Evolutionary conservation across 2,329 filamentous ascomycete species (phyloP).

Genomic region (Colletotrichum horii): DNA sequence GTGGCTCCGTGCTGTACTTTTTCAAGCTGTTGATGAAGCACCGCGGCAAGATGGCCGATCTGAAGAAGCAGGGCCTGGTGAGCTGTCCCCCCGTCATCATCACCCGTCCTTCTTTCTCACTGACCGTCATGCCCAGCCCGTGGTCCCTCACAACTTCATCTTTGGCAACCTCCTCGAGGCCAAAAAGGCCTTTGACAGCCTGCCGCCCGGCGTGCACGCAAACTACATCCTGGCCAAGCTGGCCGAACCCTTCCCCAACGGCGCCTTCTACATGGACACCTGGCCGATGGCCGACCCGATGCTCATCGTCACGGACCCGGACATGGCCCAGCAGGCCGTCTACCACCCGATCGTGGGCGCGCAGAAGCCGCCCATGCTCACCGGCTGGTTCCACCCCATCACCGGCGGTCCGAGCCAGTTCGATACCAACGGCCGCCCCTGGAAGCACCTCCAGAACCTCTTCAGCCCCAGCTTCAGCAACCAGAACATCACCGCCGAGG

Average conservation of each 20-base stretch:
- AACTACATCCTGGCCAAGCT: slow-evolving; percentile 1
- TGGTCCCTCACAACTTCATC: slow-evolving; percentile 30
- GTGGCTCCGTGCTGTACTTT: not conserved
- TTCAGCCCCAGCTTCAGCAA: slow-evolving; percentile 37
- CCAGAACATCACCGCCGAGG: slow-evolving; percentile 32
- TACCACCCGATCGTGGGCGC: slow-evolving; percentile 29
- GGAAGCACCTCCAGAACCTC: slow-evolving; percentile 31
- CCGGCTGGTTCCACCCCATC: slow-evolving; percentile 35
- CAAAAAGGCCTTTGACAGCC: slow-evolving; percentile 27
- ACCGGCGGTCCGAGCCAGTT: slow-evolving; percentile 34
- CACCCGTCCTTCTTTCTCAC: not conserved
- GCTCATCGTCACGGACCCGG: slow-evolving; percentile 31
- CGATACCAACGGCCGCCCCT: slow-evolving; percentile 33
- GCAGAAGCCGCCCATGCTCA: slow-evolving; percentile 30
- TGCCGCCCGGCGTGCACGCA: slow-evolving; percentile 10
- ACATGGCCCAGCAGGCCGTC: slow-evolving; percentile 33
- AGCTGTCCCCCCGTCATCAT: not conserved
- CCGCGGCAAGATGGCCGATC: slow-evolving; percentile 8
- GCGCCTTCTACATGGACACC: slow-evolving; percentile 34
- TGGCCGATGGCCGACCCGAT: slow-evolving; percentile 31
- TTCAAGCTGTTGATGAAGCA: not conserved
- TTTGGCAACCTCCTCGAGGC: slow-evolving; percentile 34
- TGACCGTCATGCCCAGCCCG: slow-evolving; percentile 25
- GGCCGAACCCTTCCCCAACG: slow-evolving; percentile 24
- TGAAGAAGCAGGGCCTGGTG: slow-evolving; percentile 11